These are phyloP conservation scores for Apophysomyces variabilis DNA, from an alignment of 371 early-diverging fungal genomes.

Conservation along the genomic window DNA sequence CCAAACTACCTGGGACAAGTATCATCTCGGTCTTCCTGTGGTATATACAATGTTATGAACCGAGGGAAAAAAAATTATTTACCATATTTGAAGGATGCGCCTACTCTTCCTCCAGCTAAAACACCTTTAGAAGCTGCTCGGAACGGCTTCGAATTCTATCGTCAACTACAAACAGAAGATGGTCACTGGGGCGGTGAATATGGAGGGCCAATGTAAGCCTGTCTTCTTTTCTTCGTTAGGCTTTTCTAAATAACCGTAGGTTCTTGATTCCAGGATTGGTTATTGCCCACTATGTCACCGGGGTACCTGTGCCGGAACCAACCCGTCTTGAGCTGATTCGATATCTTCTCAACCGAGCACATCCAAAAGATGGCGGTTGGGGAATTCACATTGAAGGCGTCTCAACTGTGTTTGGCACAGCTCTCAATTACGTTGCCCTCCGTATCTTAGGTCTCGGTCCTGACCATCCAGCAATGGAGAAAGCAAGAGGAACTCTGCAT, in stretches of 20 bases:
- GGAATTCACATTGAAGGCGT: conserved; percentile 94
- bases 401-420: conserved; percentile 95
- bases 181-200: conserved; percentile 98
- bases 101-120: conserved; percentile 47
- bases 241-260: conserved; percentile 24
- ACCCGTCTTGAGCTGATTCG: conserved; percentile 82
- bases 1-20: conserved; percentile 82
- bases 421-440: conserved; percentile 90
- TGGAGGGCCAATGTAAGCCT: conserved; percentile 87
- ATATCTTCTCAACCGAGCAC: conserved; percentile 84
- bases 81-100: conserved; percentile 51
- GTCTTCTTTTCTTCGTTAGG: not conserved
- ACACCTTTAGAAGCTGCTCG: conserved; percentile 83
- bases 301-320: conserved; percentile 61
- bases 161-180: conserved; percentile 88
- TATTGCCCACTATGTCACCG: conserved; percentile 86
- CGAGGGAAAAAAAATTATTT: no score
- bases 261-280: conserved; percentile 91
- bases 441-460: conserved; percentile 88
- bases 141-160: conserved; percentile 88
- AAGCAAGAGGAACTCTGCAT: conserved; percentile 87
- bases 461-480: conserved; percentile 86
- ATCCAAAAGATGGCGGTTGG: conserved; percentile 94
- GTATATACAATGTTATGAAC: conserved; percentile 34
- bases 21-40: conserved; percentile 86